Evolutionary conservation across 257 asterid species (phyloP), one percentile per base, ranked within the genome.

Genomic region (Jasminum sambac): DNA sequence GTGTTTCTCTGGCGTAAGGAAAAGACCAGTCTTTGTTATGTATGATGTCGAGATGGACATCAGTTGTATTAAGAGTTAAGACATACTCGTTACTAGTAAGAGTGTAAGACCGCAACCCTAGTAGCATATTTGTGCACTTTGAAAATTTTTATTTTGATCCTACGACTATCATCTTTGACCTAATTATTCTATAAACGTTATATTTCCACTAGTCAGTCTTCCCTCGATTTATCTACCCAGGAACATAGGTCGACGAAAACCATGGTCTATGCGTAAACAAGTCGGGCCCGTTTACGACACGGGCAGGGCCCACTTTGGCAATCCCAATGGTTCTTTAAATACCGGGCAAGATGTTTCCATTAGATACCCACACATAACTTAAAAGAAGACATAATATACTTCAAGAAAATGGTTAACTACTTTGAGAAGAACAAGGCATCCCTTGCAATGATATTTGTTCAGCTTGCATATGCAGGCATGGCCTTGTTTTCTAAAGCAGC

Each of bases 401-500:
- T n/a, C n/a, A 11, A 11, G 11, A 42, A 66, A 68, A 78, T 82
- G 83, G 70, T 46, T 8, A 57, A 55, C 36, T 21, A 40, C 50
- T 40, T 74, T 8, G 76, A 41, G 67, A 77, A 67, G 44, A 67
- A 79, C 19, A 84, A 79, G 55, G 69, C 78, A 19, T 80, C 61
- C 17, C 19, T 84, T 11, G 89, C 66, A 16, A 82, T 87, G 87
- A 44, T 87, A 23, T 46, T 76, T 34, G 76, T 81, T 26, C 89
- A 83, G 71, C 63, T 82, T 60, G 72, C 77, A 6, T 83, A 69
- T 44, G 80, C 93, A 72, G 93, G 90, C 66, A 85, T 83, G 93
- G 78, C 93, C 8, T 67, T 87, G 38, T 79, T 87, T 62, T 83
- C 90, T 13, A 87, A 87, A 76, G 84, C 83, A 59, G 87, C 90